phyloP scores from a whole-genome alignment of 2,329 filamentous ascomycete species.

The Aspergillus texensis region DNA sequence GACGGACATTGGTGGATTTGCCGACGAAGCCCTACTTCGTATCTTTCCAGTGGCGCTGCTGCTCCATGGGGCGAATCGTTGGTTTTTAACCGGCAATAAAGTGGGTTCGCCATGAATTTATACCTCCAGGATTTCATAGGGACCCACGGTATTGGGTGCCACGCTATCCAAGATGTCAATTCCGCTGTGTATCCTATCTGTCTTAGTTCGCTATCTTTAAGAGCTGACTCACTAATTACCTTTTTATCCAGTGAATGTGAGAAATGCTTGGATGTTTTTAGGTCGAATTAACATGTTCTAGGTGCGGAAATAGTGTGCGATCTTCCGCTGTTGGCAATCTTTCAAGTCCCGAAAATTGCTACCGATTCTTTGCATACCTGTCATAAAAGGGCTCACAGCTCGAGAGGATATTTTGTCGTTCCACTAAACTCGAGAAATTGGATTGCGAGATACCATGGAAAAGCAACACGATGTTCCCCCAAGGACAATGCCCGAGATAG shows the following conservation, averaged over 20 bases:
- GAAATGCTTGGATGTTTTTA: neutral
- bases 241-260: neutral
- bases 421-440: neutral
- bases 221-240: neutral
- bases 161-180: neutral
- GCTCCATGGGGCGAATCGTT: neutral
- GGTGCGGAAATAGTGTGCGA: neutral
- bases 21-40: conserved; percentile 12
- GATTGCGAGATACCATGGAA: conserved; percentile 20
- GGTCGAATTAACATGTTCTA: neutral
- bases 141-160: neutral
- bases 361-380: neutral
- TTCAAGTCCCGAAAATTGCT: conserved; percentile 1
- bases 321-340: neutral
- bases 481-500: conserved; percentile 14
- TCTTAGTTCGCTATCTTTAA: neutral
- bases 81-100: neutral
- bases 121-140: neutral
- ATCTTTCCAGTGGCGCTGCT: neutral
- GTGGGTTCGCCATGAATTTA: neutral
- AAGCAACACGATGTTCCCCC: conserved; percentile 14
- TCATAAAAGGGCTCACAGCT: neutral
- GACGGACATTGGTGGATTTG: conserved; percentile 13
- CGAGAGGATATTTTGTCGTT: neutral
- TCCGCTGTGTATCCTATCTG: neutral